Evolutionary conservation across 2,329 filamentous ascomycete species (phyloP).

Genomic region (Triangularia setosa): DNA sequence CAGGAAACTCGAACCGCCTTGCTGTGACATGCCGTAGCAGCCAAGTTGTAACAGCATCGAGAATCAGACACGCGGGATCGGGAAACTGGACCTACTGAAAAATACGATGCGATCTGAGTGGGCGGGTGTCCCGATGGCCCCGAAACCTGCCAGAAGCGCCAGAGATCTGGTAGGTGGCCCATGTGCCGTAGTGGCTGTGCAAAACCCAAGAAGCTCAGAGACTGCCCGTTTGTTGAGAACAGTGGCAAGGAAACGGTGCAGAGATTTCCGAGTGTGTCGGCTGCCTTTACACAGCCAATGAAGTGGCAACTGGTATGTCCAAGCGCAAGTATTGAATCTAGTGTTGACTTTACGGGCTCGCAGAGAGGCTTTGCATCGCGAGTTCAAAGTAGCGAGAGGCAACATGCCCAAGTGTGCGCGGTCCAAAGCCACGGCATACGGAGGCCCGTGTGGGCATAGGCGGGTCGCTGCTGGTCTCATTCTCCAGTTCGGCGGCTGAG

Average conservation of each 20-base stretch:
- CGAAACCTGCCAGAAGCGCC: not conserved
- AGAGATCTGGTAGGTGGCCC: not conserved
- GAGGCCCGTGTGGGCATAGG: not conserved
- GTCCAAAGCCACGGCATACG: not conserved
- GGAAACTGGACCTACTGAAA: not conserved
- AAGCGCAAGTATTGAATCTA: no score
- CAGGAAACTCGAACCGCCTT: not conserved
- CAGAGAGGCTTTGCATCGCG: conserved; percentile 4
- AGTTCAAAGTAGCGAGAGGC: not conserved
- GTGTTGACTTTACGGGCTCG: no score
- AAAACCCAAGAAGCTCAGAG: not conserved
- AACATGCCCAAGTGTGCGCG: not conserved
- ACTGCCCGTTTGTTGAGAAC: not conserved
- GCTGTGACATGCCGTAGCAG: not conserved
- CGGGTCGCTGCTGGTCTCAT: conserved; percentile 5
- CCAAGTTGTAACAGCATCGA: not conserved
- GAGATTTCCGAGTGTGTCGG: not conserved
- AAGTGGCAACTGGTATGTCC: not conserved
- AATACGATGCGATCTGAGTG: not conserved
- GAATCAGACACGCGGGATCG: not conserved
- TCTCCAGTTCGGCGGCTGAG: conserved; percentile 14
- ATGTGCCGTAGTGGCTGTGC: not conserved
- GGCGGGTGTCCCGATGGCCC: not conserved
- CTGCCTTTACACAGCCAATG: not conserved
- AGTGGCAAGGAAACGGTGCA: not conserved